Evolutionary conservation across 163 green algal species (phyloP).

Genomic region (Chlorella variabilis): DNA sequence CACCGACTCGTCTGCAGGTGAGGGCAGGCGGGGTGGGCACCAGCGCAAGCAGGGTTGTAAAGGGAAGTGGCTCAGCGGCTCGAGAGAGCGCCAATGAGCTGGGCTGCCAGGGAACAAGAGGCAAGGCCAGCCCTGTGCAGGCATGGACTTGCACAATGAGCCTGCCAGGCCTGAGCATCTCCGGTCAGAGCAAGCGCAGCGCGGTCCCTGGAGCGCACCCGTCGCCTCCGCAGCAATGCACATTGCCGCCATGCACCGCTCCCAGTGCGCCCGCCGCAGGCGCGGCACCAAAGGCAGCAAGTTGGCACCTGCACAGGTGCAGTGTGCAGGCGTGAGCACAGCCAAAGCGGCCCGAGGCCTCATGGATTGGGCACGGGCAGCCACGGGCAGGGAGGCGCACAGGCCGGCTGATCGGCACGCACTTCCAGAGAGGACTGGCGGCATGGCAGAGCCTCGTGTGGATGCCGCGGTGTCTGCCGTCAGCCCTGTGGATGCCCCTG

Average conservation of each 20-base stretch:
- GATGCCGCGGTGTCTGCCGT: not conserved
- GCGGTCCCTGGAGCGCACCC: not conserved
- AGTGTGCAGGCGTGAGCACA: not conserved
- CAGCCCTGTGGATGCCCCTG: not conserved
- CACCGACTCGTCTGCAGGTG: conserved; percentile 7
- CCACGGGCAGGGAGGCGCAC: too few relatives aligned
- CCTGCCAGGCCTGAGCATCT: too few relatives aligned
- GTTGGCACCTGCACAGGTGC: not conserved
- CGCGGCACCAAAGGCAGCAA: conserved; percentile 26
- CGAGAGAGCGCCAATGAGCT: too few relatives aligned
- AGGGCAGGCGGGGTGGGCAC: not conserved
- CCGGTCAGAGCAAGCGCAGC: too few relatives aligned
- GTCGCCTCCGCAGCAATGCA: conserved; percentile 27
- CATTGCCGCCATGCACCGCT: conserved; percentile 57
- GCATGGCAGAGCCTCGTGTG: not conserved
- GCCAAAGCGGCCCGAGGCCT: too few relatives aligned
- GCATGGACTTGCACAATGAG: too few relatives aligned
- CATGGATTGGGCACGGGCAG: too few relatives aligned
- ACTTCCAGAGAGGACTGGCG: not conserved
- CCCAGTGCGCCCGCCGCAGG: conserved; percentile 43
- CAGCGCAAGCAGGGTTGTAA: not conserved
- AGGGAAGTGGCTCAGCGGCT: too few relatives aligned
- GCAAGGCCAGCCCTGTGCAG: too few relatives aligned
- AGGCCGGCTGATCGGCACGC: not conserved
- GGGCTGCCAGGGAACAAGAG: too few relatives aligned